A percentile compares a stretch with the other conserved stretches of the same genome.
Evolutionary conservation across 139 green algal species (phyloP).

Genomic region (Asterochloris erici): DNA sequence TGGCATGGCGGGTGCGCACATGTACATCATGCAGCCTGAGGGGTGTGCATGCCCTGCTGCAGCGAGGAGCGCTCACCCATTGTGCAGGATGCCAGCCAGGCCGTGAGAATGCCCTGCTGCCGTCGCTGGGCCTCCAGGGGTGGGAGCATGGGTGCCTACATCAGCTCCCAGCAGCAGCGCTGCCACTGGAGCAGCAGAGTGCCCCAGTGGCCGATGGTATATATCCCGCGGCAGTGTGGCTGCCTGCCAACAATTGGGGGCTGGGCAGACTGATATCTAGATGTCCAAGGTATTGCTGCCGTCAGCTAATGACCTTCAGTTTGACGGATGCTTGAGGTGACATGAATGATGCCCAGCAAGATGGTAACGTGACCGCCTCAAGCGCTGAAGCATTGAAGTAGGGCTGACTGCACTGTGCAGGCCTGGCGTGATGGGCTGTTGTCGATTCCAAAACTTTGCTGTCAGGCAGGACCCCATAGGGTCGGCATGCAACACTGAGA

Average conservation of each 20-base stretch:
- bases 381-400: no score
- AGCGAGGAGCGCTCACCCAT: constrained; percentile 25
- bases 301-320: no score
- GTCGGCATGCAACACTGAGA: no score
- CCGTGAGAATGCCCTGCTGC: constrained; percentile 3
- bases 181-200: not conserved
- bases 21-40: not conserved
- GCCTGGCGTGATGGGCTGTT: no score
- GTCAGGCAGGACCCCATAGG: not conserved
- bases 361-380: no score
- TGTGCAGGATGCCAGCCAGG: constrained; percentile 37
- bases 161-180: not conserved
- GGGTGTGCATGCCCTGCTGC: not conserved
- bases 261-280: not conserved
- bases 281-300: not conserved
- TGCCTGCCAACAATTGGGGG: not conserved
- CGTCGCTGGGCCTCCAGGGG: not conserved
- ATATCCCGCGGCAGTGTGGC: no score
- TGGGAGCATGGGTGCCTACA: not conserved
- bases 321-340: no score
- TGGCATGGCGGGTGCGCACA: no score
- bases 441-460: not conserved
- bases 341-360: no score
- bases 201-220: not conserved
- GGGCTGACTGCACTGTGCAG: no score